Evolutionary conservation across 2,329 filamentous ascomycete species (phyloP), one percentile per base, ranked within the genome.

Genomic region (Coniochaeta sp.): DNA sequence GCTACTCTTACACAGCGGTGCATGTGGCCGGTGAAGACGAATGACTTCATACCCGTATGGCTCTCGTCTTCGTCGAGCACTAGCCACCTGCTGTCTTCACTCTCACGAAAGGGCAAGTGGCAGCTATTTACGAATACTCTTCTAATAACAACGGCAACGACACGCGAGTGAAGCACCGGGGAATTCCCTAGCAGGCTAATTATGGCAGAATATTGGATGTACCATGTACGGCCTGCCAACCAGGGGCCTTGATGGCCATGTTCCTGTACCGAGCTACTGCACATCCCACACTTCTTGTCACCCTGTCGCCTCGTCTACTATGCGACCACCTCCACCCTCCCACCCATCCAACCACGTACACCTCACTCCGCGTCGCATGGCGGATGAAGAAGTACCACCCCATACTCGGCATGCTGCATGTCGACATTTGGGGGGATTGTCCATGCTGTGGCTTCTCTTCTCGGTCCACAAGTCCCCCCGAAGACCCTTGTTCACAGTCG

Each of bases 401-500:
- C 38, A 26, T 42, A 42, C 4, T 26, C 14, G 10, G 4, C n/a
- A 26, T 42, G 38, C 38, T 42, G 22, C 38, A 38, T 20, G 16
- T 38, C 14, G 33, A 38, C 33, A 20, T 38, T 22, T 38, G 18
- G 6, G 5, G 5, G 5, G 12, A 7, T 20, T 3, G 22, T 3
- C 18, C 9, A 16, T 40, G 35, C 35, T 5, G 35, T 40, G 35
- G 16, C 18, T 20, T 40, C 18, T 42, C 18, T 26, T 18, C 20
- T 42, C 20, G 38, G 38, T 26, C 38, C 38, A 42, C 38, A 42
- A 13, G 20, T 26, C 38, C 5, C 38, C 20, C 38, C n/a, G 14
- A 8, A 20, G 26, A 67, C 65, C 66, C 65, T 61, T 66, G 61
- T n/a, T n/a, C n/a, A 57, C 53, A 52, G 52, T 58, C 62, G 55